Percentiles rank a stretch among this genome's conserved stretches.
Conservation (phyloP, 129 eudicot species). For the Mikania micrantha region DNA sequence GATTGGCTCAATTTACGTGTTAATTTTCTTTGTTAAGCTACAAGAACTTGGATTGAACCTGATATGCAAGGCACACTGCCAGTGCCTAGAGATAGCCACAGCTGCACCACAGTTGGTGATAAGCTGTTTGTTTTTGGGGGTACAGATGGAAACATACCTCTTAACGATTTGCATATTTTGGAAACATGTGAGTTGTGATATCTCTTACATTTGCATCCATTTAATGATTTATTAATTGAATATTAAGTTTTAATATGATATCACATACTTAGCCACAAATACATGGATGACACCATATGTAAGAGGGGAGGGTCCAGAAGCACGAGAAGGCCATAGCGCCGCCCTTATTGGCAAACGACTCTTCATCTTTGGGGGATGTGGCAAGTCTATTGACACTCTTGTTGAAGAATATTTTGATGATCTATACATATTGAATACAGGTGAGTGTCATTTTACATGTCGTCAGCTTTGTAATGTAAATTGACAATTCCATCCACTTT, state of each 20-base stretch:
- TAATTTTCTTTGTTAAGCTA: slow-evolving; percentile 34
- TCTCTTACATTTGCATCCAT: not conserved
- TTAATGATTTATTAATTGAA: not conserved
- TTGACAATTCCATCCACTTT: not conserved
- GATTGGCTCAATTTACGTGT: not conserved
- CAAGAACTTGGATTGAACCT: slow-evolving; percentile 74
- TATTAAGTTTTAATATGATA: not conserved
- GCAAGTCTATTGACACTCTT: slow-evolving; percentile 50
- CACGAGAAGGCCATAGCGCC: slow-evolving; percentile 99
- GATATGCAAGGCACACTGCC: slow-evolving; percentile 65
- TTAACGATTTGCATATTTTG: slow-evolving; percentile 71
- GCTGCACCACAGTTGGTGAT: slow-evolving; percentile 86
- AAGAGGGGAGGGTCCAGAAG: slow-evolving; percentile 86
- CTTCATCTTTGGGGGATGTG: slow-evolving; percentile 96
- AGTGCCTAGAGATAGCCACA: slow-evolving; percentile 93
- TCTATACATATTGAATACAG: slow-evolving; percentile 85
- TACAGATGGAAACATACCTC: slow-evolving; percentile 78
- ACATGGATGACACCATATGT: slow-evolving; percentile 74
- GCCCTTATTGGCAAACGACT: slow-evolving; percentile 87
- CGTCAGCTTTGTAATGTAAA: not conserved
- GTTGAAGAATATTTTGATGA: slow-evolving; percentile 80
- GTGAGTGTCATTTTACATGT: slow-evolving; percentile 22
- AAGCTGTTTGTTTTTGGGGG: slow-evolving; percentile 87
- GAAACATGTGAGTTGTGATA: slow-evolving; percentile 70
- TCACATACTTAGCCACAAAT: slow-evolving; percentile 53